Conservation (phyloP, 306 rosid genomes). For the Fragaria ananassa region DNA sequence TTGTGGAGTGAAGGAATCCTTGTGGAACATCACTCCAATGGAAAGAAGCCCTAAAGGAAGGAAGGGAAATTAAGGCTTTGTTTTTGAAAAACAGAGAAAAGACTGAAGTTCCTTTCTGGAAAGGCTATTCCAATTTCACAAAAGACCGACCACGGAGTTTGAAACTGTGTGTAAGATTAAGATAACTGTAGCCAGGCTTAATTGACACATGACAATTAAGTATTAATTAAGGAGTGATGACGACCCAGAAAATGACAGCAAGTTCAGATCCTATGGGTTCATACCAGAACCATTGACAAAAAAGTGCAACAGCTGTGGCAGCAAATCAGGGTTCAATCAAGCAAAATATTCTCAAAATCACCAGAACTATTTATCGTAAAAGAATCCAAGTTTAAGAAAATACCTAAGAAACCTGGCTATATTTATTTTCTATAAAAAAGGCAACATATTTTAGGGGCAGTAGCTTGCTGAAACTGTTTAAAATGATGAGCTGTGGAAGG, state of each 20-base stretch:
- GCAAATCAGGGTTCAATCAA: slow-evolving; percentile 12
- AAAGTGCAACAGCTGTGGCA: background rate
- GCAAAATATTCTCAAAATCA: background rate
- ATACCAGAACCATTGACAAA: slow-evolving; percentile 23
- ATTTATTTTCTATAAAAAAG: background rate
- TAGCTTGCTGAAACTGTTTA: background rate
- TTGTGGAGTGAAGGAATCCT: background rate
- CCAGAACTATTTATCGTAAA: background rate
- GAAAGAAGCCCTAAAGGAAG: background rate
- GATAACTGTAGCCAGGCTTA: background rate
- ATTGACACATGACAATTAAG: background rate
- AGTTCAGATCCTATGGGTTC: slow-evolving; percentile 13
- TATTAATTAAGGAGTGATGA: background rate
- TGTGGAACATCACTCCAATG: background rate
- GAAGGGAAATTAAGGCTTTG: background rate
- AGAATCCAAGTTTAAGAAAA: background rate
- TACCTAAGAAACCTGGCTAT: background rate
- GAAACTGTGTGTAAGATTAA: slow-evolving; percentile 1
- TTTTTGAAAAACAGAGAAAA: background rate
- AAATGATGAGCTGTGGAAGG: background rate
- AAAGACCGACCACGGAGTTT: slow-evolving; percentile 20
- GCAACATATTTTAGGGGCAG: background rate
- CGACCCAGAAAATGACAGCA: slow-evolving; percentile 5
- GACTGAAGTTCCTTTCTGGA: background rate
- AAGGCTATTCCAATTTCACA: background rate